Evolutionary conservation across 495 filamentous ascomycete genomes (phyloP), one percentile per base, ranked within the genome.

Genomic region (Thozetella sp.): DNA sequence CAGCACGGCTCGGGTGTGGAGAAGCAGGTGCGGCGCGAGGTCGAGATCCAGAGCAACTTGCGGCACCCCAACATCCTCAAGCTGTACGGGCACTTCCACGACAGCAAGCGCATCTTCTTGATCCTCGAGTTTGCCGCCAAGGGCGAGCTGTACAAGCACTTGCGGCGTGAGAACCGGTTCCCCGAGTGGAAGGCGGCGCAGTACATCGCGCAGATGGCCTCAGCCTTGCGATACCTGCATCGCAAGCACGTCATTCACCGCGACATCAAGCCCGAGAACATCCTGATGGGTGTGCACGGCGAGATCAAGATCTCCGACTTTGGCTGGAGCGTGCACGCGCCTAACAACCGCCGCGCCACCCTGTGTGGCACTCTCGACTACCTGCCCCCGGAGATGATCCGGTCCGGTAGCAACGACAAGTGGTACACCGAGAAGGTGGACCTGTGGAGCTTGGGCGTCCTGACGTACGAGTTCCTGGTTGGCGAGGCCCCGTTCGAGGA

Each of bases 241-340:
- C 92, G 91, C 71, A 98, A 99, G 79, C 95, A 99, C 71, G 92
- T 99, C 63, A 99, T 99, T 78, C 95, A 99, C 67, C 88, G 95
- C 48, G 95, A 99, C 65, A 99, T 99, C 78, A 99, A 99, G 78
- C 95, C 95, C 12, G 95, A 99, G 76, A 99, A 99, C 67, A 99
- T 99, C 64, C 86, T 99, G 17, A 88, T 99, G 37, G 95, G 95
- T 20, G 93, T 99, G 55, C 94, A 98, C 69, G 95, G 93, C 45
- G 95, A 99, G 76, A 96, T 99, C 76, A 99, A 99, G 76, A 93
- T 99, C 70, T 93, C 91, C 3, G 95, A 99, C 74, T 99, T 99
- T 67, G 95, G 95, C 50, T 99, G 96, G 96, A 94, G 90, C 74
- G 96, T 98, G 19, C 95, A 99, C 72, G 96, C 95, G 24, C 95